Percentiles rank a stretch among this genome's conserved stretches.
Conservation (phyloP, 2,329 filamentous ascomycete genomes). For the Calonectria hawksworthii region DNA sequence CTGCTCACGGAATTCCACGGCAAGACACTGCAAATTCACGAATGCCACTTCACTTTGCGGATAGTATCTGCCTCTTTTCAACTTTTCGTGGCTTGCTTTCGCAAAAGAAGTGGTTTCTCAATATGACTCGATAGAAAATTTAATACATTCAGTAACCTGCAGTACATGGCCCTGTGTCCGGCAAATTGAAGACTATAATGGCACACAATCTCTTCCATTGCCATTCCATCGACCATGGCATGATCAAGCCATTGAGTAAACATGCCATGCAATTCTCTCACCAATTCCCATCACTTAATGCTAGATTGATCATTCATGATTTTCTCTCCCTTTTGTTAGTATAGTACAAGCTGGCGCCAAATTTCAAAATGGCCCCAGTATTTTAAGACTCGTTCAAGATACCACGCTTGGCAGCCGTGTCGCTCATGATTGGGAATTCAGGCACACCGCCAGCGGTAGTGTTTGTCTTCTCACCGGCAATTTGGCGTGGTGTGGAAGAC, state of each 20-base stretch:
- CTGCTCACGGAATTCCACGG: not conserved
- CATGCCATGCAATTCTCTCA: not conserved
- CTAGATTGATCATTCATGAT: not conserved
- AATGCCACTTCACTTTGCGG: not conserved
- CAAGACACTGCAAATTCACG: not conserved
- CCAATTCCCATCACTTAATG: not conserved
- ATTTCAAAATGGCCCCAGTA: not conserved
- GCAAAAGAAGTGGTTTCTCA: too few relatives aligned
- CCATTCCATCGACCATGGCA: not conserved
- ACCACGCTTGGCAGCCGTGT: not conserved
- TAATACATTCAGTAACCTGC: not conserved
- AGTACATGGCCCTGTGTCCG: not conserved
- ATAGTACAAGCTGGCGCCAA: not conserved
- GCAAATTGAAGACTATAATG: not conserved
- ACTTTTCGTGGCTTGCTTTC: not conserved
- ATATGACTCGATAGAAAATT: not conserved
- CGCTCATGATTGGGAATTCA: not conserved
- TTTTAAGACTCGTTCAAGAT: not conserved
- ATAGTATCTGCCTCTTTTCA: not conserved
- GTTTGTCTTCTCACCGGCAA: not conserved
- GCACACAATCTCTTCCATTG: not conserved
- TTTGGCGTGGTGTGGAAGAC: not conserved
- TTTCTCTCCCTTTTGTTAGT: not conserved
- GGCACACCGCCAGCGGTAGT: not conserved
- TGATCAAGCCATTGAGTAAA: not conserved